Base-by-base conservation (phyloP, 768 basidiomycete genomes). In the Fibroporia radiculosa region DNA sequence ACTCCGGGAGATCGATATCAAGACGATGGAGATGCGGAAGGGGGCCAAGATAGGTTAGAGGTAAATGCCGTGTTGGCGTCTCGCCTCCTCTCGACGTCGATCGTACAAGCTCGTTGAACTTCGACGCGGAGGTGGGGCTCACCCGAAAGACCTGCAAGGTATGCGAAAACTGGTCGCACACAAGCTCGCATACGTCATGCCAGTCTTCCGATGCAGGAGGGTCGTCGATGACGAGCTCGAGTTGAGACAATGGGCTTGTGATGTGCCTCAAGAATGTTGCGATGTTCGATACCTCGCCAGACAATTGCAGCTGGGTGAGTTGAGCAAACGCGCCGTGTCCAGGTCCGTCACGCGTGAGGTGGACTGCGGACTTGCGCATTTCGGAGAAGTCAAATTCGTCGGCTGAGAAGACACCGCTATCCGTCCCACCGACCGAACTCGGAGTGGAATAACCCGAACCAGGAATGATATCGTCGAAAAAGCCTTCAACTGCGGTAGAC, bases 91-190 rank as follows among this genome's bases (percentile, higher is more conserved):
- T 72, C 24, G 80, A 71, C 4, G 84, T 82, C 7, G 87, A 84
- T 44, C 88, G 80, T 40, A 85, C 77, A 36, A 93, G 74, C 50
- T 93, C 88, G 3, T 75, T 73, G 68, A 88, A 93, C 44, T 86
- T 77, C n/a, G 78, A 78, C 19, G 82, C 74, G 14, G 82, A 78
- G 0, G 78, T 80, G 5, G 84, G 82, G 19, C 71, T 65, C 50
- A 88, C 71, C 44, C 74, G 73, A 49, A 88, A 61, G 8, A 75
- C 72, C 54, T 77, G 73, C 41, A 89, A 65, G 12, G 77, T 73
- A 36, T 69, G 60, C 12, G 73, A 69, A 53, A 86, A 84, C 52
- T 72, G 66, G 50, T 84, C 77, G 52, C 73, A 78, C 41, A 88
- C 70, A 55, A 82, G 57, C 36, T 63, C 64, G 32, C 77, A 83